Evolutionary conservation across 495 filamentous ascomycete species (phyloP), one percentile per base, ranked within the genome.

Genomic region (Aspergillus ostianus): DNA sequence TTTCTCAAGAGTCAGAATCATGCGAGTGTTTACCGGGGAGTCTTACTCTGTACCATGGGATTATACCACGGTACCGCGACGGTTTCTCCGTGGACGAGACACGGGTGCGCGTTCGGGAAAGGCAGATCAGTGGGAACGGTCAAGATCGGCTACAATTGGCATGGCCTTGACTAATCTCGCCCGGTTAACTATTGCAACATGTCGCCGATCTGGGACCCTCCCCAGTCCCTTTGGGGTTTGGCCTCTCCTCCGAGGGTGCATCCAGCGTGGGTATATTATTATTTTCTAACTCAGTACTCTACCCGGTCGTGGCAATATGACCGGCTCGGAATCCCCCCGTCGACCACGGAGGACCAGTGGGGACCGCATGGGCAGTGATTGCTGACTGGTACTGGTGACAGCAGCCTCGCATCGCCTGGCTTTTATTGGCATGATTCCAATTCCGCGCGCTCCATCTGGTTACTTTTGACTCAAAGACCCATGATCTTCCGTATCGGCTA

Each of bases 61-160:
- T n/a, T n/a, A n/a, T n/a, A n/a, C 68, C 70, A 64, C 61, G 68
- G 62, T 59, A 66, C 67, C 12, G 59, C 18, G 26, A 54, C 65
- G 62, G 65, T 55, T 50, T 62, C 47, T 61, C 65, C 51, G 52
- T 59, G 23, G 47, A 60, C 27, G 62, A 65, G 64, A 68, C 66
- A 65, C 63, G 68, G 72, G 61, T 69, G 61, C 60, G 61, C 55
- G 56, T 60, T 58, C 62, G 60, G 62, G 74, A 56, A 68, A 60
- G 70, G 72, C 58, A 73, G 74, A 77, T 75, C 74, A 77, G 72
- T 77, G 74, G 72, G 60, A 62, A 62, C 61, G 59, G 54, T 62
- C 57, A 48, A 67, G 65, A 67, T 67, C 65, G 63, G 59, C 62
- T 67, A 60, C 57, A 51, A 15, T 10, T 29, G 48, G 26, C 36